Evolutionary conservation across 352 stramenopile genomes (phyloP), one percentile per base, ranked within the genome.

Genomic region (Aphanomyces stellatus): DNA sequence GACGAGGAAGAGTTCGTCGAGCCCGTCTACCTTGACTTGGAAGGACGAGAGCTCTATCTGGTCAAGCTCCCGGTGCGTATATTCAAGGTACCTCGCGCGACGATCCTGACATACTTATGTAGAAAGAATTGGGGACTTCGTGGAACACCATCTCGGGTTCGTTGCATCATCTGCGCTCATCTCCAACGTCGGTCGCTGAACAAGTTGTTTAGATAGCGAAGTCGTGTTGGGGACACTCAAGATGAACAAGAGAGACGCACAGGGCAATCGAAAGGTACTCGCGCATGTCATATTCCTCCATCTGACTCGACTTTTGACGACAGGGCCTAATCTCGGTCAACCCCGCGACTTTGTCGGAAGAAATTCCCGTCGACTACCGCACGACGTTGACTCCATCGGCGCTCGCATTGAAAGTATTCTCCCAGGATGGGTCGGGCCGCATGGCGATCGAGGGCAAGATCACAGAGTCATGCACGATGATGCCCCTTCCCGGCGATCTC

Each of bases 1-100:
- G 82, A 97, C 65, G 88, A 96, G 57, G 84, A 93, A 43, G 79
- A 96, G 55, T 78, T 96, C n/a, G 83, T 96, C 48, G 88, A 97
- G 83, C 85, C 85, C 51, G 72, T 94, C 73, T 85, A 92, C 71
- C 74, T 94, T 43, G 85, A 94, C 67, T 80, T 91, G 31, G 83
- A 94, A 76, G 82, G 91, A 73, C 83, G 85, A 51, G 83, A 94
- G 75, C 80, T 94, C 62, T 94, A 92, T 67, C 76, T 94, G 55
- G 85, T 84, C 49, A 94, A 94, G 73, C 86, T 94, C 40, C 85
- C 85, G 72, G 85, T 94, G 69, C 53, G 74, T 70, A 0, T 11
- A n/a, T n/a, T n/a, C n/a, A n/a, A n/a, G n/a, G n/a, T n/a, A n/a
- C n/a, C n/a, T n/a, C n/a, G n/a, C n/a, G n/a, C n/a, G n/a, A n/a